Evolutionary conservation across 2,329 filamentous ascomycete species (phyloP), one percentile per base, ranked within the genome.

Genomic region (Aphanocladium album): DNA sequence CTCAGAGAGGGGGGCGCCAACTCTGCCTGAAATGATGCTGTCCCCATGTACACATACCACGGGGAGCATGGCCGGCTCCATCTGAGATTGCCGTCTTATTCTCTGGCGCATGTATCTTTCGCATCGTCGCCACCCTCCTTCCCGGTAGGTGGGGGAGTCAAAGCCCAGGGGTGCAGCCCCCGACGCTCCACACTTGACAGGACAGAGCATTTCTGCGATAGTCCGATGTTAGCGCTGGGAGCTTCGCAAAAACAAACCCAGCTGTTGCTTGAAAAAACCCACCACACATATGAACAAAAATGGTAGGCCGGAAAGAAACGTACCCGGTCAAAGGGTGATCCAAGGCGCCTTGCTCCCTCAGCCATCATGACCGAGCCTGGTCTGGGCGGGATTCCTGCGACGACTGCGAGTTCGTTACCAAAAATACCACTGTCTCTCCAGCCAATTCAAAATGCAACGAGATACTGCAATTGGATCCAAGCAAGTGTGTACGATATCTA

Each of bases 221-320:
- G 33, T 57, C 45, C 45, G 55, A 57, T 57, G 46, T 57, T 57
- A 50, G 55, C 35, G 55, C 43, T 45, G n/a, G 43, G 43, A 46
- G 21, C 11, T 23, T 46, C n/a, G 6, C 41, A n/a, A 47, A 23
- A 16, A 16, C 12, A n/a, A 21, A 21, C 23, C 52, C 16, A 37
- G 41, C 11, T 21, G 14, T 2, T 43, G 41, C 17, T 35, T 41
- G 41, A 17, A 41, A 21, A 14, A 51, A 6, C 33, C 35, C 51
- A 12, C 51, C 19, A n/a, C 17, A 35, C 52, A 6, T 43, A 12
- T 9, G 14, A 21, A 19, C 6, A 14, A 6, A 35, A 17, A 35
- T 23, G 41, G n/a, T 12, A 45, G 41, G 27, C 16, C 35, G 16
- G 39, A 23, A 11, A 53, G 33, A 39, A 12, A 39, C n/a, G 33